Evolutionary conservation across 2,329 filamentous ascomycete genomes (phyloP).

Genomic region (Acephala macrosclerotiorum): DNA sequence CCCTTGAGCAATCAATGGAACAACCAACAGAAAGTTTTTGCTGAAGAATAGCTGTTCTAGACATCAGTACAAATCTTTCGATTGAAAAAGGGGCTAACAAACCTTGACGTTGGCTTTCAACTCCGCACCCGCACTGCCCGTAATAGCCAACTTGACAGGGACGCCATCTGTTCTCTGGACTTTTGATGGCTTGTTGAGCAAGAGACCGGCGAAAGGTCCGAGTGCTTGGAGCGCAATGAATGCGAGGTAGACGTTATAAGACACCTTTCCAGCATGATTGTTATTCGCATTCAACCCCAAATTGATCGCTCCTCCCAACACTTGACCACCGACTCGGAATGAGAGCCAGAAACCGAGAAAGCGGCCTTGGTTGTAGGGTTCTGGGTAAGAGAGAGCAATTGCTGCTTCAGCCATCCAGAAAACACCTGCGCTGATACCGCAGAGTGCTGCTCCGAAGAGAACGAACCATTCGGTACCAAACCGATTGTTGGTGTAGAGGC

Average conservation of each 20-base stretch:
- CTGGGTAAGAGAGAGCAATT: conserved; percentile 75
- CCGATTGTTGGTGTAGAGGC: conserved; percentile 75
- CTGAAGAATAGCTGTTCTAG: conserved; percentile 67
- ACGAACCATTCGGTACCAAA: conserved; percentile 74
- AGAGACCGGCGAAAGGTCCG: conserved; percentile 68
- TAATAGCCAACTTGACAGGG: conserved; percentile 65
- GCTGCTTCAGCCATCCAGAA: conserved; percentile 82
- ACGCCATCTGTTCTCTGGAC: conserved; percentile 72
- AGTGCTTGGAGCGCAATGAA: conserved; percentile 75
- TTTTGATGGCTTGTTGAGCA: conserved; percentile 66
- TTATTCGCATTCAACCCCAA: conserved; percentile 68
- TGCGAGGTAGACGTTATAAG: conserved; percentile 71
- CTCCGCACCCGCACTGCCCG: conserved; percentile 63
- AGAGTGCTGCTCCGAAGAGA: conserved; percentile 56
- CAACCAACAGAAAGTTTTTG: conserved; percentile 67
- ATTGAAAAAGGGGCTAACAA: no score
- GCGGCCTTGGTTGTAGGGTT: conserved; percentile 71
- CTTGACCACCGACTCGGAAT: conserved; percentile 66
- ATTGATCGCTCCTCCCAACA: conserved; percentile 76
- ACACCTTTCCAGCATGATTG: conserved; percentile 67
- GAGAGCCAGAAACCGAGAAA: conserved; percentile 74
- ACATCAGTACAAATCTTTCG: no score
- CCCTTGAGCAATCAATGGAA: conserved; percentile 74
- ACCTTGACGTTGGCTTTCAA: conserved; percentile 64
- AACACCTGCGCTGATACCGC: conserved; percentile 60